Base-by-base conservation (phyloP, 2,329 filamentous ascomycete genomes). In the Diaporthe capsici region DNA sequence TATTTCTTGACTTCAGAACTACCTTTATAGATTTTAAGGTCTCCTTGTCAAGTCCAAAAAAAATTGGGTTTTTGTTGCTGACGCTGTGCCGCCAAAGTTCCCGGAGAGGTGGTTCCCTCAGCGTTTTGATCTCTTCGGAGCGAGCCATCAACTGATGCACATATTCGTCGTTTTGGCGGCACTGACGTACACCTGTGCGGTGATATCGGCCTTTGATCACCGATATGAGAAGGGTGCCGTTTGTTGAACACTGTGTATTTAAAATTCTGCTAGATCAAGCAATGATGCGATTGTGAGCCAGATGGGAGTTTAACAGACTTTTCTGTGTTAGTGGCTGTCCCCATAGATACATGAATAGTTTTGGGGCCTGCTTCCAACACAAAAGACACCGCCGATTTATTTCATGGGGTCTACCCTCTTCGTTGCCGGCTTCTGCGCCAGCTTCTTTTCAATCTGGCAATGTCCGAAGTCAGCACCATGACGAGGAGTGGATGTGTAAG, bases 81-180 rank as follows among this genome's bases (percentile, higher is more conserved):
- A 76, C 49, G 13, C 6, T 28, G 22, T n/a, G 31, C 5, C 17
- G 25, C 4, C 42, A 12, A 9, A 87, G 84, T 81, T 88, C 20
- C 87, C 87, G 0, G 87, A 88, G 77, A 81, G 81, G 67, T 86
- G 84, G 82, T 85, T 80, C 55, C 86, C 85, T 3, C 81, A 82
- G 20, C 81, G 74, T 3, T 89, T 88, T 68, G 87, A 89, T 75
- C 79, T 89, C 2, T 81, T 86, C 28, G 87, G 87, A 1, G 83
- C 85, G 1, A 87, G 85, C 73, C 87, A 89, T 78, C 86, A 89
- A 79, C 79, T 88, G 31, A 86, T 90, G 81, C 87, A 90, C 75
- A 76, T 88, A 2, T 82, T 85, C 76, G 86, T 89, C 20, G 79
- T 88, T 25, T 79, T 84, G 15, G 87, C 86, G 3, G 84, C 83